These are phyloP conservation scores for Boletus semigastroideus DNA, from an alignment of 1,284 basidiomycete species.

Conservation along the genomic window DNA sequence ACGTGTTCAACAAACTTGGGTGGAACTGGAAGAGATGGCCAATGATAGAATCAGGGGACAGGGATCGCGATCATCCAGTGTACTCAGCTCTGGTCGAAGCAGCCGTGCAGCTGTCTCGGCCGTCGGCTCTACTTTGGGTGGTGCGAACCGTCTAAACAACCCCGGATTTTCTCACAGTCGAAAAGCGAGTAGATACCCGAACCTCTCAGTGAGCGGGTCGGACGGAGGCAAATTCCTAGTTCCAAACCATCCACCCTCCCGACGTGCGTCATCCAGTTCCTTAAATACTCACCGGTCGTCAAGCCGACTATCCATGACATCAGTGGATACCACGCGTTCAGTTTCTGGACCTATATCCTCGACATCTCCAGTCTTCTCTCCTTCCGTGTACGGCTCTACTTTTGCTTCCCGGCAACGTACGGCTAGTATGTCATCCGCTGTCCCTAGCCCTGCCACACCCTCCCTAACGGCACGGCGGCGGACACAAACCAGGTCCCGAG, in stretches of 20 bases:
- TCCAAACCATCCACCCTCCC: conserved; percentile 43
- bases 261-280: conserved; percentile 51
- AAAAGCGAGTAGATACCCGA: conserved; percentile 45
- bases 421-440: conserved; percentile 52
- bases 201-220: conserved; percentile 46
- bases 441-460: conserved; percentile 36
- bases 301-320: conserved; percentile 31
- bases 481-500: conserved; percentile 43
- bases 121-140: conserved; percentile 25
- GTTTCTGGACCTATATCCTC: conserved; percentile 37
- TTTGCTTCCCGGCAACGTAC: conserved; percentile 81
- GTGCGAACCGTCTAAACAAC: conserved; percentile 26
- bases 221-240: conserved; percentile 46
- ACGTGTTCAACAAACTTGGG: conserved; percentile 74
- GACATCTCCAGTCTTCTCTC: conserved; percentile 30
- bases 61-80: conserved; percentile 65
- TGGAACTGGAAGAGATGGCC: conserved; percentile 76
- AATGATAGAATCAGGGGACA: conserved; percentile 59
- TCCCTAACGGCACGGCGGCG: conserved; percentile 41
- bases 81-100: conserved; percentile 54
- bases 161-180: conserved; percentile 33
- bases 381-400: conserved; percentile 58
- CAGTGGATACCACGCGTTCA: conserved; percentile 30
- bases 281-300: conserved; percentile 38
- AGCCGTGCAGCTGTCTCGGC: conserved; percentile 47